Conservation (phyloP, 768 basidiomycete species). For the Lactarius hengduanensis region DNA sequence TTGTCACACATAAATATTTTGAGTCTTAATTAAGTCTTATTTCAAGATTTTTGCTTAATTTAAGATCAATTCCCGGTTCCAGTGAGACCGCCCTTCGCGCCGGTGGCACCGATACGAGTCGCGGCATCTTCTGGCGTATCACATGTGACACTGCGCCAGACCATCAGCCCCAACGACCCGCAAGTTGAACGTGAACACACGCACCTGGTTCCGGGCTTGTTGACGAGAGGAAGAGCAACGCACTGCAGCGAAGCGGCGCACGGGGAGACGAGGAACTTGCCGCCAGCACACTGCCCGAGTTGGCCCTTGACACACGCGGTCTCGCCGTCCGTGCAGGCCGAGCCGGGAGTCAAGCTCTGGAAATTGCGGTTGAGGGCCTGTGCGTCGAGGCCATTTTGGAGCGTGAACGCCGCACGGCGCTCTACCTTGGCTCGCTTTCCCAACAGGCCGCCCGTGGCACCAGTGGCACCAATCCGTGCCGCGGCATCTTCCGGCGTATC, state of each 20-base stretch:
- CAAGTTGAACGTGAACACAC: background rate
- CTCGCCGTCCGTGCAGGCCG: conserved; percentile 38
- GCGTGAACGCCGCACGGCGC: conserved; percentile 28
- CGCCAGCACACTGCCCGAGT: conserved; percentile 30
- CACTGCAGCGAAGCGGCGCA: conserved; percentile 28
- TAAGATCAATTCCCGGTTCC: no score
- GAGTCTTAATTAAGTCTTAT: no score
- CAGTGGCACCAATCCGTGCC: conserved; percentile 30
- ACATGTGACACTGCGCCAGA: conserved; percentile 31
- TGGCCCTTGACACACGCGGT: conserved; percentile 22
- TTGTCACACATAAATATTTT: no score
- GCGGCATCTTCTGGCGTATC: conserved; percentile 24
- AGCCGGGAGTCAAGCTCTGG: conserved; percentile 31
- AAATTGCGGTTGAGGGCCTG: conserved; percentile 32
- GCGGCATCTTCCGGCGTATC: conserved; percentile 31
- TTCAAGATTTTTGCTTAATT: no score
- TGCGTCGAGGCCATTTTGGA: conserved; percentile 31
- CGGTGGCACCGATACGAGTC: conserved; percentile 30
- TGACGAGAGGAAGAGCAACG: conserved; percentile 36
- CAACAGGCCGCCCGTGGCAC: conserved; percentile 32
- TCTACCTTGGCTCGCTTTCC: no score
- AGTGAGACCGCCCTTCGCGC: background rate
- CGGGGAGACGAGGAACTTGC: conserved; percentile 26
- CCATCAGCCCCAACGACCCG: background rate
- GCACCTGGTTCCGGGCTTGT: conserved; percentile 35